A percentile compares a stretch with the other conserved stretches of the same genome.
These are phyloP conservation scores for Cnidoscolus chayamansa DNA, from an alignment of 441 rosid genomes.

Conservation along the genomic window DNA sequence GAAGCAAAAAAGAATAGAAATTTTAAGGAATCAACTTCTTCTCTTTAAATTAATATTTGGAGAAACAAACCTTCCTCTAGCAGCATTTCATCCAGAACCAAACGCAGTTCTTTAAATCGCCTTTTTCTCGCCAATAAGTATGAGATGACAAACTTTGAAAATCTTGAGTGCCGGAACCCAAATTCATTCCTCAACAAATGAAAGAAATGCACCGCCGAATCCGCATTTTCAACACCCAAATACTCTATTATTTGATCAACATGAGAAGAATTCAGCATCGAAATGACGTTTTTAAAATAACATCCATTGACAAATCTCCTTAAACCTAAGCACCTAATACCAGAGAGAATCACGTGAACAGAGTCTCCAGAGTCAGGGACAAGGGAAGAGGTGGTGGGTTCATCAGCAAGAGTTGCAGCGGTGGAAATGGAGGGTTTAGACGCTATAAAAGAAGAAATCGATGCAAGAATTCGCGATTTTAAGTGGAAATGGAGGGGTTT, in stretches of 20 bases:
- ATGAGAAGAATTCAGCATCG: slow-evolving; percentile 37
- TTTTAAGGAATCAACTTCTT: background rate
- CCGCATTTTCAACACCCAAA: slow-evolving; percentile 42
- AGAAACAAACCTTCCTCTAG: slow-evolving; percentile 51
- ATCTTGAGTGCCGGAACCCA: slow-evolving; percentile 52
- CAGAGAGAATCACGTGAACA: slow-evolving; percentile 37
- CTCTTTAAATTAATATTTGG: background rate
- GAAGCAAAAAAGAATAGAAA: background rate
- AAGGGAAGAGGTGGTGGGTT: slow-evolving; percentile 19
- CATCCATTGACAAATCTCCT: slow-evolving; percentile 32
- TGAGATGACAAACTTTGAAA: slow-evolving; percentile 46
- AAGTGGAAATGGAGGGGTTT: slow-evolving; percentile 29
- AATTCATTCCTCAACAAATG: slow-evolving; percentile 45
- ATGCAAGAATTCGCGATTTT: slow-evolving; percentile 27
- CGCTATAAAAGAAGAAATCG: slow-evolving; percentile 35
- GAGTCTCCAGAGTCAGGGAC: slow-evolving; percentile 27
- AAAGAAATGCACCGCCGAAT: slow-evolving; percentile 49
- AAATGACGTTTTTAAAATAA: slow-evolving; percentile 33
- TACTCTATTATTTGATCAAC: slow-evolving; percentile 43
- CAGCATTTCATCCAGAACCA: slow-evolving; percentile 43
- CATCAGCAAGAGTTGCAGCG: slow-evolving; percentile 32
- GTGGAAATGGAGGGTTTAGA: slow-evolving; percentile 40
- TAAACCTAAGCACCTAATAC: slow-evolving; percentile 44
- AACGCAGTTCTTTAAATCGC: slow-evolving; percentile 48
- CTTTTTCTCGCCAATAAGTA: slow-evolving; percentile 49